Conservation (phyloP, 2,329 filamentous ascomycete species). For the Fusarium albidum region DNA sequence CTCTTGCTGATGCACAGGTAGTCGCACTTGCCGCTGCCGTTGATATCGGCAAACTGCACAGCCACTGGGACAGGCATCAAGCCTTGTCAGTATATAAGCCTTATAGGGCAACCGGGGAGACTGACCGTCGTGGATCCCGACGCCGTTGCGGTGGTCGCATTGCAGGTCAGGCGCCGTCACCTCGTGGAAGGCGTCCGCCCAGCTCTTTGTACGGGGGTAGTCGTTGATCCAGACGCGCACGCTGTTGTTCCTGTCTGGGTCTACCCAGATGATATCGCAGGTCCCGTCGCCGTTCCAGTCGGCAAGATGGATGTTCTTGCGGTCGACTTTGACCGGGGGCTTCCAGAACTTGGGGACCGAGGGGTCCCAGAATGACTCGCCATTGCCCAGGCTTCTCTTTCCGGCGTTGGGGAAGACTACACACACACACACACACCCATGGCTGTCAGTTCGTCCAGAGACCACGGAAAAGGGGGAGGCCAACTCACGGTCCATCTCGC, state of each 20-base stretch:
- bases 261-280: slow-evolving; percentile 45
- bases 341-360: slow-evolving; percentile 1
- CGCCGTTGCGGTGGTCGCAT: slow-evolving; percentile 19
- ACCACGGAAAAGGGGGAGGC: too few species aligned
- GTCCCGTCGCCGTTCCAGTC: slow-evolving; percentile 50
- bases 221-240: not conserved
- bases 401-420: not conserved
- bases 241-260: slow-evolving; percentile 34
- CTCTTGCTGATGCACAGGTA: slow-evolving; percentile 44
- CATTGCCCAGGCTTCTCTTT: not conserved
- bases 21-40: slow-evolving; percentile 39
- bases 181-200: not conserved
- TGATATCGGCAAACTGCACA: slow-evolving; percentile 43
- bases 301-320: slow-evolving; percentile 43
- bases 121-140: slow-evolving; percentile 37
- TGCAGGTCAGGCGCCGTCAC: slow-evolving; percentile 21
- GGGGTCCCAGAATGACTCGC: not conserved
- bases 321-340: slow-evolving; percentile 22
- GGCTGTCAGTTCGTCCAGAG: too few species aligned
- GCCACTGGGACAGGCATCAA: not conserved
- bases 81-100: too few species aligned
- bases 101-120: too few species aligned
- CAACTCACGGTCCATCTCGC: not conserved
- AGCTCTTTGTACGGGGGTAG: not conserved
- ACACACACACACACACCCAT: too few species aligned